phyloP scores from a whole-genome alignment of 169 alveolate species.

The Perkinsus olseni region DNA sequence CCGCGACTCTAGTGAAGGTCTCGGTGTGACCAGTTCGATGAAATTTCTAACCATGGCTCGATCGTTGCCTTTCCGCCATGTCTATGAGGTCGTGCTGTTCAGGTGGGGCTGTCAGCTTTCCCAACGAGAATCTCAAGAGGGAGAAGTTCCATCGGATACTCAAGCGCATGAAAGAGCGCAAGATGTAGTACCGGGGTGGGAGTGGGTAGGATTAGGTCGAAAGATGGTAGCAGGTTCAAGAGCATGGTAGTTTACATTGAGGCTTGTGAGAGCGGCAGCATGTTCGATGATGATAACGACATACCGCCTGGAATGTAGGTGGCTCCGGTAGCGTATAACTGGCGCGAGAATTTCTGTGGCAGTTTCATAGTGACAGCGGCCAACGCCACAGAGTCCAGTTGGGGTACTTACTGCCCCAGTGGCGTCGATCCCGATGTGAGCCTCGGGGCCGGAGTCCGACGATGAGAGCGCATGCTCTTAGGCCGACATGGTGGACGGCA shows the following conservation, averaged over 20 bases:
- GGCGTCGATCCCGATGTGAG: not conserved
- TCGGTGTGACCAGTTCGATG: too few species aligned
- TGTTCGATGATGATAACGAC: constrained; percentile 47
- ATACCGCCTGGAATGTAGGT: constrained; percentile 41
- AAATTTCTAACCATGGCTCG: too few species aligned
- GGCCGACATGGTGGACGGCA: constrained; percentile 50
- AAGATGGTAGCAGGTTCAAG: constrained; percentile 2
- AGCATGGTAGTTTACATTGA: constrained; percentile 55
- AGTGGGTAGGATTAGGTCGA: not conserved
- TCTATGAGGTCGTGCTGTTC: not conserved
- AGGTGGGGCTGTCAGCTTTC: constrained; percentile 61
- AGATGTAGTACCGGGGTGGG: constrained; percentile 25
- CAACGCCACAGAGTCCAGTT: constrained; percentile 50
- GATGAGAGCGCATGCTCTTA: not conserved
- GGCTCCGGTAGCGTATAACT: not conserved
- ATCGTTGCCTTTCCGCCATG: too few species aligned
- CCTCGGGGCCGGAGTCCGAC: not conserved
- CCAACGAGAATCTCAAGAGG: constrained; percentile 45
- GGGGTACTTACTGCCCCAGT: constrained; percentile 64
- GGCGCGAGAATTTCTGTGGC: not conserved
- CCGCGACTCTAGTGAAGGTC: too few species aligned
- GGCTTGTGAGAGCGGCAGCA: constrained; percentile 68
- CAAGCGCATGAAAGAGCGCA: constrained; percentile 41
- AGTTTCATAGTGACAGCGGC: constrained; percentile 66
- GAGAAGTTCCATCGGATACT: constrained; percentile 43